Conservation (phyloP, 1,284 basidiomycete species). For the Microbotryum saponariae region DNA sequence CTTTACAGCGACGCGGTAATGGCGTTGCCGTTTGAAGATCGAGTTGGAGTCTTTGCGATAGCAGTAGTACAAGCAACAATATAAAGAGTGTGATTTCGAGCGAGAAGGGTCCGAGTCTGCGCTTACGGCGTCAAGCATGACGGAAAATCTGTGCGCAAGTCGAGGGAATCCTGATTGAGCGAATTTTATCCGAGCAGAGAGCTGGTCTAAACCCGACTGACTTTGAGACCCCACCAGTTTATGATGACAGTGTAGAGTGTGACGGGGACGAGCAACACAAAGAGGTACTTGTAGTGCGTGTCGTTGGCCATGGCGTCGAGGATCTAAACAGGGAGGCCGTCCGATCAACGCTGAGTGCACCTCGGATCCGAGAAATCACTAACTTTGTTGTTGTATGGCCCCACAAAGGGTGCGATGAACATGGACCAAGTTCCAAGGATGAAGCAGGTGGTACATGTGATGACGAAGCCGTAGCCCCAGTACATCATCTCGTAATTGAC, state of each 20-base stretch:
- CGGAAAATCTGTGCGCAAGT: slow-evolving; percentile 23
- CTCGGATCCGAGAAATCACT: background rate
- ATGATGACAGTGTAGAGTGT: slow-evolving; percentile 82
- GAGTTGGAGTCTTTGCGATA: no score
- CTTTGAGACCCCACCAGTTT: slow-evolving; percentile 60
- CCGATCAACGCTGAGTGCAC: background rate
- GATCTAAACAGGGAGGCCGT: slow-evolving; percentile 44
- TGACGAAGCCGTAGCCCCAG: slow-evolving; percentile 17
- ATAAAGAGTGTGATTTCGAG: no score
- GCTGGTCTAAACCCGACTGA: background rate
- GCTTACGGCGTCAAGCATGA: slow-evolving; percentile 13
- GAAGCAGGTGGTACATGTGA: background rate
- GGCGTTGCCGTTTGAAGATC: no score
- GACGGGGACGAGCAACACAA: slow-evolving; percentile 68
- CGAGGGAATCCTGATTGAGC: background rate
- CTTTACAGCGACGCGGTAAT: no score
- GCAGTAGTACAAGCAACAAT: no score
- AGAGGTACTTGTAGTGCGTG: slow-evolving; percentile 81
- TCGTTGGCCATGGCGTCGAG: slow-evolving; percentile 59
- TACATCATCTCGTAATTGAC: background rate
- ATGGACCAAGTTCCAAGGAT: slow-evolving; percentile 25
- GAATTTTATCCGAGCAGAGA: background rate
- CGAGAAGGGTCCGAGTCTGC: no score
- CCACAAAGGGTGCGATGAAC: slow-evolving; percentile 13
- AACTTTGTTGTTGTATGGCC: background rate